phyloP scores from a whole-genome alignment of 2,329 filamentous ascomycete genomes.

The Corniculantispora saksenae region DNA sequence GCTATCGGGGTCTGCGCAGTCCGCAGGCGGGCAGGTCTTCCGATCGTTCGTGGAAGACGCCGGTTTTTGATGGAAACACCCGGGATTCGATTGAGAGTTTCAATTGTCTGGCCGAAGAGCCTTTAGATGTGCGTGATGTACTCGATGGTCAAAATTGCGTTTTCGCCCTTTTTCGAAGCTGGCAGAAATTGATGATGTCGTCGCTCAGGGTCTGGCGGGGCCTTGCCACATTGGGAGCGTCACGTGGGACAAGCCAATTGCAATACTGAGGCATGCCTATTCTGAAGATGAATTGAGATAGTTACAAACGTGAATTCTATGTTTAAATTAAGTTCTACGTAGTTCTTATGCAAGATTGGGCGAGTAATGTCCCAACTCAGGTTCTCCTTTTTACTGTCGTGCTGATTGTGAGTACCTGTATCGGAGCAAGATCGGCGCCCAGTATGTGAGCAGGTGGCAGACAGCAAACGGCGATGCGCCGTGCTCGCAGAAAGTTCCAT shows the following conservation, averaged over 20 bases:
- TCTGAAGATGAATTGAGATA: neutral
- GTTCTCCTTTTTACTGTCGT: too few relatives aligned
- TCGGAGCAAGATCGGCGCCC: slow-evolving; percentile 5
- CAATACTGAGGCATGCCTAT: neutral
- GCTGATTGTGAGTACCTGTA: neutral
- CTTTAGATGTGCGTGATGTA: neutral
- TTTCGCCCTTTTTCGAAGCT: slow-evolving; percentile 11
- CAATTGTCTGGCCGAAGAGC: neutral
- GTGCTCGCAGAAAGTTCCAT: slow-evolving; percentile 1
- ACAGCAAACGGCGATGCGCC: slow-evolving; percentile 13
- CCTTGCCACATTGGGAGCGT: slow-evolving; percentile 8
- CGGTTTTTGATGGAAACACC: neutral
- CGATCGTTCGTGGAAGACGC: neutral
- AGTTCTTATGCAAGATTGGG: too few relatives aligned
- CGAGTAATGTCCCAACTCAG: too few relatives aligned
- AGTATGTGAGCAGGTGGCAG: slow-evolving; percentile 4
- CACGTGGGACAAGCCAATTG: slow-evolving; percentile 1
- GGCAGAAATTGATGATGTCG: slow-evolving; percentile 18
- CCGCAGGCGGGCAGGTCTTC: neutral
- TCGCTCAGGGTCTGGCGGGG: neutral
- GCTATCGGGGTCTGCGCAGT: slow-evolving; percentile 14
- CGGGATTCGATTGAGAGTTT: neutral
- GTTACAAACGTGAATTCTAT: too few relatives aligned
- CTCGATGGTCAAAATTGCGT: neutral
- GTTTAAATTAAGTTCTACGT: too few relatives aligned